These are phyloP conservation scores for Neofusicoccum kwambonambiense DNA, from an alignment of 2,329 filamentous ascomycete genomes.

Conservation along the genomic window DNA sequence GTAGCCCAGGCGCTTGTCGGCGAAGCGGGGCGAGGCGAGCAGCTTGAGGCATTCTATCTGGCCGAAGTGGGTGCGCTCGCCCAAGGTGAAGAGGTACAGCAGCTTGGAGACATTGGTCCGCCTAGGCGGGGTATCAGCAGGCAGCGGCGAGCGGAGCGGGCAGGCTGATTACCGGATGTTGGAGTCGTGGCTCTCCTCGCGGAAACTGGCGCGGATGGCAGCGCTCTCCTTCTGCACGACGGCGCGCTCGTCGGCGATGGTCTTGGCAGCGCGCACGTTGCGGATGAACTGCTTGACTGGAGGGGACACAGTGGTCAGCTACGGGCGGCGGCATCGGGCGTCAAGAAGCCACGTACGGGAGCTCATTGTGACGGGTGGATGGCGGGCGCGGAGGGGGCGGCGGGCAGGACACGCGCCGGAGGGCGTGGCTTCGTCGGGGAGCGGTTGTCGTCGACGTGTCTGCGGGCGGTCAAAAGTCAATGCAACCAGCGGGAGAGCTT, in stretches of 20 bases:
- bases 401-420: background rate
- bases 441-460: background rate
- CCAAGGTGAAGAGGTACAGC: conserved; percentile 95
- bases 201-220: conserved; percentile 93
- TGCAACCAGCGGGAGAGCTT: conserved; percentile 12
- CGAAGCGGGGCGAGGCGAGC: conserved; percentile 92
- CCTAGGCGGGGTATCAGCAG: conserved; percentile 49
- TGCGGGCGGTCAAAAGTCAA: background rate
- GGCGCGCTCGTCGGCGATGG: conserved; percentile 95
- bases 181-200: conserved; percentile 92
- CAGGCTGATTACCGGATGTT: conserved; percentile 69
- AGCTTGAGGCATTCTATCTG: conserved; percentile 99
- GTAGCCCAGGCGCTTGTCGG: conserved; percentile 94
- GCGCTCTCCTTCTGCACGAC: conserved; percentile 99
- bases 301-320: conserved; percentile 19
- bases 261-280: conserved; percentile 97
- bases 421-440: background rate
- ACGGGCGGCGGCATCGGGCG: conserved; percentile 24
- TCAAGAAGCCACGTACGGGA: conserved; percentile 49
- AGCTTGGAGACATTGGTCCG: conserved; percentile 99
- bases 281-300: conserved; percentile 99
- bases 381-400: conserved; percentile 32
- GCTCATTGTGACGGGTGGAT: conserved; percentile 54
- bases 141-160: conserved; percentile 18
- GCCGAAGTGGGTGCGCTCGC: conserved; percentile 96